Conservation (phyloP, 2,329 filamentous ascomycete species). For the Colletotrichum tropicale region DNA sequence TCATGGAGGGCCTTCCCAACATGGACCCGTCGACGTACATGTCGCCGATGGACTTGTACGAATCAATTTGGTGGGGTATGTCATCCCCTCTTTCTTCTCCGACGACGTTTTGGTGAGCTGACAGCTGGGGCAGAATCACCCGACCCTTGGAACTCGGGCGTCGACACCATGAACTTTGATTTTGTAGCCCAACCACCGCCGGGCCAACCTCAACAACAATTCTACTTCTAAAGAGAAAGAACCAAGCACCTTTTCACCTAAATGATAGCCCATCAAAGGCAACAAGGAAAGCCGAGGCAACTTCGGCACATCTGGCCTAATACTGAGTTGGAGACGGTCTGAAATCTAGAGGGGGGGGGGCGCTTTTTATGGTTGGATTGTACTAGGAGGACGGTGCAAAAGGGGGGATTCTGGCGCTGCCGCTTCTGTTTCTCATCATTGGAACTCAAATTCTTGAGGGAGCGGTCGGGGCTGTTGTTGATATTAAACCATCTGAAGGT, state of each 20-base stretch:
- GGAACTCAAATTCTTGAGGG: background rate
- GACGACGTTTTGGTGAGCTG: background rate
- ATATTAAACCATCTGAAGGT: background rate
- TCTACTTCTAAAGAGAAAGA: conserved; percentile 51
- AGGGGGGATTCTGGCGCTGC: background rate
- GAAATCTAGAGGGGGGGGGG: background rate
- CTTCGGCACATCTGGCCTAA: background rate
- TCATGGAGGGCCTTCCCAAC: conserved; percentile 49
- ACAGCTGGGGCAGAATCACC: conserved; percentile 51
- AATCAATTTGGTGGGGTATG: conserved; percentile 72
- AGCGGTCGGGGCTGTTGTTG: background rate
- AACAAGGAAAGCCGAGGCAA: background rate
- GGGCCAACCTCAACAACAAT: conserved; percentile 60
- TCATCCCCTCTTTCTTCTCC: conserved; percentile 24
- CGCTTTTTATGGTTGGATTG: background rate
- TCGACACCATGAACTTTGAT: conserved; percentile 65
- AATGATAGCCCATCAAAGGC: background rate
- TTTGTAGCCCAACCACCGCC: conserved; percentile 64
- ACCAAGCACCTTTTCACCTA: background rate
- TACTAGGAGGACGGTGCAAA: background rate
- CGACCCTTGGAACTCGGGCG: conserved; percentile 61
- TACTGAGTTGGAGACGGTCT: background rate
- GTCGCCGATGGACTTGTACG: conserved; percentile 71
- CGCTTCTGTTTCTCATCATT: background rate
- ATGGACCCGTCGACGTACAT: conserved; percentile 64